Base-by-base conservation (phyloP, 1,284 basidiomycete species). In the Pseudozyma sp. region DNA sequence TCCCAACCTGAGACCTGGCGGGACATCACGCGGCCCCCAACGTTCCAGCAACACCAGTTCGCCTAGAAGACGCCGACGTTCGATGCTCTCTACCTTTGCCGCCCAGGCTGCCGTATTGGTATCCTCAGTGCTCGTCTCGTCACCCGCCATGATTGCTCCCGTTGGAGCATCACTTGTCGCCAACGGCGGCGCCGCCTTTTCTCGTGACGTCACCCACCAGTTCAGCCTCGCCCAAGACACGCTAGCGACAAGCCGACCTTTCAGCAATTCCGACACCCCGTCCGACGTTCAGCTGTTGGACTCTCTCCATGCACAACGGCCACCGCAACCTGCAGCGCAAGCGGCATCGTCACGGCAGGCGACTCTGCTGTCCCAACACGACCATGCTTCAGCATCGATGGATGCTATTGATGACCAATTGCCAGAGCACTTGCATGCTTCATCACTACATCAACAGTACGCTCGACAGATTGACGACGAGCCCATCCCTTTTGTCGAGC, bases 111-210 rank as follows among this genome's bases (percentile, higher is more conserved):
- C 69, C 19, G 34, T 76, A n/a, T 62, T 76, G 24, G 70, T 77
- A 13, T 77, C 75, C 0, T 77, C 75, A 24, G 42, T 77, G 16
- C 75, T 77, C 37, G 59, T 77, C 47, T 54, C 59, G 10, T 62
- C 56, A 9, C 75, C 75, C 34, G 66, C 70, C 17, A 74, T 68
- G 60, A 57, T 69, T 13, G 53, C 64, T 2, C 54, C 59, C 0
- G 68, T 59, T 8, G 29, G 58, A 7, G 68, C 67, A 14, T 10
- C 44, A 4, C 39, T 42, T n/a, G 24, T 58, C 4, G 31, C 50
- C 24, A 48, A 10, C 39, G 14, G 29, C 40, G 46, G n/a, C 43
- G 16, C n/a, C 7, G 5, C 10, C n/a, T 31, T 33, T 8, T 10
- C 16, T 19, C 54, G 13, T 44, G 39, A 19, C 35, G 39, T 13